phyloP scores from a whole-genome alignment of 2,329 filamentous ascomycete genomes.

The Cordyceps farinosa region DNA sequence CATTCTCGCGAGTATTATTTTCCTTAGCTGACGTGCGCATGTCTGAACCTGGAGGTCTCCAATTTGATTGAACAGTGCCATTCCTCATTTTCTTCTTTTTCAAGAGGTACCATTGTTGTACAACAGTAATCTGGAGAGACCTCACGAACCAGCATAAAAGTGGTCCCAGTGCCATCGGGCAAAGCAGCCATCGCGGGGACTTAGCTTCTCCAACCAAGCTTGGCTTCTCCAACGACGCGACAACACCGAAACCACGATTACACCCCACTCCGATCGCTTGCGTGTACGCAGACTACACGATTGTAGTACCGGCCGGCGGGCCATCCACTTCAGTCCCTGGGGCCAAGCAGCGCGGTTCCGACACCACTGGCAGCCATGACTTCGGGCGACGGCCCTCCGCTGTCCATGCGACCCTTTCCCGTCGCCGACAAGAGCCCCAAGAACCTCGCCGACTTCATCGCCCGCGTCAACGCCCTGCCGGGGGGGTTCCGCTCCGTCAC shows the following conservation, averaged over 20 bases:
- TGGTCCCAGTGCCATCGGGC: not conserved
- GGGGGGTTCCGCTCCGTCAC: constrained; percentile 79
- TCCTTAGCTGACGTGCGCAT: no score
- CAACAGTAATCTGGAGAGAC: not conserved
- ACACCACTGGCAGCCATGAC: constrained; percentile 26
- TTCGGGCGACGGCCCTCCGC: constrained; percentile 31
- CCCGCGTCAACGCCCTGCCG: constrained; percentile 71
- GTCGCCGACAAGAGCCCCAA: constrained; percentile 54
- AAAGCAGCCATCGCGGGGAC: not conserved
- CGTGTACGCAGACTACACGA: no score
- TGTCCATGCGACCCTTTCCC: constrained; percentile 43
- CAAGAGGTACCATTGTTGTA: no score
- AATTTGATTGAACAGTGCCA: no score
- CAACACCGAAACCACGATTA: not conserved
- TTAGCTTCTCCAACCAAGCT: not conserved
- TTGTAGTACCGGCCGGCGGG: no score
- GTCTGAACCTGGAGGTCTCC: no score
- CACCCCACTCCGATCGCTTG: no score
- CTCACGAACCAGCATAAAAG: not conserved
- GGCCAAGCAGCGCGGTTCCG: not conserved
- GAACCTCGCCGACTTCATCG: constrained; percentile 69
- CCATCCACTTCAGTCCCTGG: no score
- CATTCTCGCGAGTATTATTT: no score
- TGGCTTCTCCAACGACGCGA: not conserved
- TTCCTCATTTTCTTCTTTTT: no score